Conservation (phyloP, 2,329 filamentous ascomycete species). For the Xylaria arbuscula region DNA sequence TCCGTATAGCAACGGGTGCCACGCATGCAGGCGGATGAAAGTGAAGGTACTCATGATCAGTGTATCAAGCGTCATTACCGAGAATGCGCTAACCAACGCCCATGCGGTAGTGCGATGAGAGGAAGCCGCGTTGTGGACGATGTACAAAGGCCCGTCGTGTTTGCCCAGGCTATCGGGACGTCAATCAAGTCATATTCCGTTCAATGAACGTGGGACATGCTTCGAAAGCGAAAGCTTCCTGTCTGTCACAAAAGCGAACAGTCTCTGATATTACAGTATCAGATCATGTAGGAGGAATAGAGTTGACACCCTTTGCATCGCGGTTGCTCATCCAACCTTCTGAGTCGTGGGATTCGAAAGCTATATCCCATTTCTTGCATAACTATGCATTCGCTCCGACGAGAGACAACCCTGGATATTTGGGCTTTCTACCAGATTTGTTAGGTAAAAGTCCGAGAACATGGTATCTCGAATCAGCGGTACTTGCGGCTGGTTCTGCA, state of each 20-base stretch:
- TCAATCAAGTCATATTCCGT: constrained; percentile 25
- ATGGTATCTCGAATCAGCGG: constrained; percentile 20
- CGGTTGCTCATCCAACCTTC: constrained; percentile 26
- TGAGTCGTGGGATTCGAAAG: constrained; percentile 28
- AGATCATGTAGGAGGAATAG: neutral
- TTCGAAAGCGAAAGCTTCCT: constrained; percentile 1
- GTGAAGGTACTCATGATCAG: constrained; percentile 26
- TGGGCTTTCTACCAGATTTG: constrained; percentile 26
- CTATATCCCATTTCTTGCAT: constrained; percentile 27
- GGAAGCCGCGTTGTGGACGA: constrained; percentile 28
- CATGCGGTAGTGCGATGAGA: constrained; percentile 28
- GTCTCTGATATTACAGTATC: neutral
- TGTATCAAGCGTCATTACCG: neutral
- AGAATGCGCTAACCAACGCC: constrained; percentile 7
- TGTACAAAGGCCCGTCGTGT: constrained; percentile 27
- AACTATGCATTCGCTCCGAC: constrained; percentile 25
- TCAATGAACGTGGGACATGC: constrained; percentile 18
- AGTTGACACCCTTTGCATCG: neutral
- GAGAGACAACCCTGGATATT: constrained; percentile 22
- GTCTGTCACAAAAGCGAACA: neutral
- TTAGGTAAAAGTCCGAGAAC: neutral
- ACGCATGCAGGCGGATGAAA: constrained; percentile 35
- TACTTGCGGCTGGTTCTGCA: constrained; percentile 33
- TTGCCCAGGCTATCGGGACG: constrained; percentile 32
- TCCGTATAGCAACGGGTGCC: constrained; percentile 32